Evolutionary conservation across 257 asterid genomes (phyloP), one percentile per base, ranked within the genome.

Genomic region (Craterostigma plantagineum): DNA sequence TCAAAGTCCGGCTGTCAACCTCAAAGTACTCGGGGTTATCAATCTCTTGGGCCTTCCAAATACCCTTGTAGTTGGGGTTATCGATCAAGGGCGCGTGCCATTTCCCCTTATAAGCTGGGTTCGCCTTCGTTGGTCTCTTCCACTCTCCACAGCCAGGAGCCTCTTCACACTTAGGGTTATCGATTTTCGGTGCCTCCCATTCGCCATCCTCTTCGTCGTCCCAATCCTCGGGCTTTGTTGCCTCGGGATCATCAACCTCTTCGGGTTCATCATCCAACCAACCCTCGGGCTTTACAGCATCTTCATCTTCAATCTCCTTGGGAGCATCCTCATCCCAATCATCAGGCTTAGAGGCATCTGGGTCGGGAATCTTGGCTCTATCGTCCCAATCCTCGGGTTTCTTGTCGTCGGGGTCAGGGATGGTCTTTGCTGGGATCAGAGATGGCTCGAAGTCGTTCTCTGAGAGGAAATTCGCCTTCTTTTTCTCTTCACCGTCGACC

Each of bases 261-360:
- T 79, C 98, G 4, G 98, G 98, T 58, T 90, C 98, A 46, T 82
- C 95, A 72, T 82, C 95, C 64, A 90, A 72, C 98, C 98, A 90
- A 9, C 98, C 95, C 53, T 76, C 91, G 5, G 98, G 98, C 59
- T 90, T 90, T 55, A 40, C 84, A 18, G 95, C 92, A 8, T 79
- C 98, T 58, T 68, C 84, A 49, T 90, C 95, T 49, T 59, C 84
- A 15, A 90, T 79, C 50, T 90, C 99, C 64, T 77, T 46, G 11
- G 95, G 94, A 47, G 92, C 95, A 52, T 69, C 76, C 73, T 90
- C 99, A 51, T 90, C 99, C 99, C 99, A 90, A 47, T 83, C 99
- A 18, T 75, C 92, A 0, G 99, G 95, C 50, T 90, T 90, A 47
- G 67, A 72, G 13, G 94, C 95, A 3, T 75, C 92, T 34, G 92